A percentile compares a stretch with the other conserved stretches of the same genome.
Evolutionary conservation across 306 rosid species (phyloP).

Genomic region (Sesbania bispinosa): DNA sequence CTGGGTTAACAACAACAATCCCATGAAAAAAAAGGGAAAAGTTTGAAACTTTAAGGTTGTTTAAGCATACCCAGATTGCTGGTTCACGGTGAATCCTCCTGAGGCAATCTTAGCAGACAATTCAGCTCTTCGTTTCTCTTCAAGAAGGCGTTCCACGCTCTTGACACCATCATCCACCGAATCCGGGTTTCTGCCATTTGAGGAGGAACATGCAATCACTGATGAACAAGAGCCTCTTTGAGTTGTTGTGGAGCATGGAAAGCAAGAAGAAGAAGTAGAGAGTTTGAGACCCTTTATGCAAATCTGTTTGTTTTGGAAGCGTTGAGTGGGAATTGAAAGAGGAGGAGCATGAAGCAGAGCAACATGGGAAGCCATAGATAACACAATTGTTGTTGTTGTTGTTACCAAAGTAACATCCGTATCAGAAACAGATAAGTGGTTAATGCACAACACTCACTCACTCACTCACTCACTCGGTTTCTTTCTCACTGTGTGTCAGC

Average conservation of each 20-base stretch:
- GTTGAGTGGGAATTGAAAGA: constrained; percentile 34
- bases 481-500: not conserved
- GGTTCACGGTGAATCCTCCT: constrained; percentile 73
- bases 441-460: not conserved
- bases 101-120: constrained; percentile 73
- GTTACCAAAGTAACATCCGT: not conserved
- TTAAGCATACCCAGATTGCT: constrained; percentile 52
- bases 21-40: not conserved
- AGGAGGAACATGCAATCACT: constrained; percentile 47
- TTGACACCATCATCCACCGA: constrained; percentile 39
- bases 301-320: constrained; percentile 27
- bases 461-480: no score
- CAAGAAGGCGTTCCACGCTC: constrained; percentile 37
- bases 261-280: constrained; percentile 24
- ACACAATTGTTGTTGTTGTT: not conserved
- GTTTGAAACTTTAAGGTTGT: constrained; percentile 12
- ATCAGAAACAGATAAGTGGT: constrained; percentile 12
- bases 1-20: not conserved
- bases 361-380: constrained; percentile 54
- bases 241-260: constrained; percentile 22
- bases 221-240: constrained; percentile 45
- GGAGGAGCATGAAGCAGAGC: constrained; percentile 40
- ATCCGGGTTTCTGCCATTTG: constrained; percentile 67
- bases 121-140: constrained; percentile 60
- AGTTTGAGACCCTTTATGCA: constrained; percentile 29